Evolutionary conservation across 441 rosid genomes (phyloP).

Genomic region (Adansonia grandidieri): DNA sequence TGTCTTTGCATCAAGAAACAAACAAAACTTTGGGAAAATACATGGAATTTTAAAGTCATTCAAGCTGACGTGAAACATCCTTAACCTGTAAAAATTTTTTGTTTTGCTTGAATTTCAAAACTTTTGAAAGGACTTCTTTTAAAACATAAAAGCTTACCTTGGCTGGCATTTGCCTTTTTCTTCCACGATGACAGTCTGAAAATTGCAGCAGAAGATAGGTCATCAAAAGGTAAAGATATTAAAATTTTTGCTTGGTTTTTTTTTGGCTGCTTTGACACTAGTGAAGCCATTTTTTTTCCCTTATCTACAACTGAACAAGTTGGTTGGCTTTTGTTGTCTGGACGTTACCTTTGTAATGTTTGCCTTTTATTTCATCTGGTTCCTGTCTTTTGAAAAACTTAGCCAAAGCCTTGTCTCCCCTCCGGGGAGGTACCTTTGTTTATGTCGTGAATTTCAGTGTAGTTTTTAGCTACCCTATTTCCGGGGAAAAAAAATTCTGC

Average conservation of each 20-base stretch:
- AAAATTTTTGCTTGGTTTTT: background rate
- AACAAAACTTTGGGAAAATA: background rate
- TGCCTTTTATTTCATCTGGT: too few relatives aligned
- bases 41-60: background rate
- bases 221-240: background rate
- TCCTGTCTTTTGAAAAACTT: too few relatives aligned
- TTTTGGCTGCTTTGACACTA: constrained; percentile 2
- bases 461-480: background rate
- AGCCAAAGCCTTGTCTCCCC: too few relatives aligned
- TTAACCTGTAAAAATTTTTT: background rate
- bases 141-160: background rate
- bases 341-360: background rate
- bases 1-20: constrained; percentile 14
- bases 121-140: background rate
- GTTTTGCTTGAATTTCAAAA: background rate
- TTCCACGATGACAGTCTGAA: constrained; percentile 18
- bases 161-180: background rate
- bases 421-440: background rate
- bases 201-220: constrained; percentile 15
- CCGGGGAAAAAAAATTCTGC: background rate
- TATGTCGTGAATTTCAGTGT: background rate
- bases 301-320: background rate
- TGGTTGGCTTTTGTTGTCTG: constrained; percentile 16
- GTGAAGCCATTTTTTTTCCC: background rate
- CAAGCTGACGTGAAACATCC: constrained; percentile 13